Evolutionary conservation across 768 basidiomycete genomes (phyloP).

Genomic region (Tulasnella sp.): DNA sequence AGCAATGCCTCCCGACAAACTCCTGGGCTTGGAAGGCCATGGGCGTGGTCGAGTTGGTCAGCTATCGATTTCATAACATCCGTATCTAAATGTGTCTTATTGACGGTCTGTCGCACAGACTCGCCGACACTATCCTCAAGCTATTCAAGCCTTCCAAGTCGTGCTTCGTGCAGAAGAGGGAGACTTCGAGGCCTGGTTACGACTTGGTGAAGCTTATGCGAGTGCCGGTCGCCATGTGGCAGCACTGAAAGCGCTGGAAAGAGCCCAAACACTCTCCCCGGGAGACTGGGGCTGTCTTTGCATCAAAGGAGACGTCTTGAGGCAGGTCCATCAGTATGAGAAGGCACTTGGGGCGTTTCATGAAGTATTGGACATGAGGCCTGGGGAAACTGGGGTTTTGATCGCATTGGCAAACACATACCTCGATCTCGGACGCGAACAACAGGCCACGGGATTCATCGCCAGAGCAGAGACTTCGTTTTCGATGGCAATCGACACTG

Average conservation of each 20-base stretch:
- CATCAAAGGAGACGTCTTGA: slow-evolving; percentile 75
- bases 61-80: slow-evolving; percentile 23
- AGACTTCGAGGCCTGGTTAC: slow-evolving; percentile 78
- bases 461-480: slow-evolving; percentile 68
- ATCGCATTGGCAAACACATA: slow-evolving; percentile 61
- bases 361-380: slow-evolving; percentile 42
- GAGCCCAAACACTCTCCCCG: slow-evolving; percentile 59
- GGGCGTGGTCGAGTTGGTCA: slow-evolving; percentile 81
- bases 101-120: slow-evolving; percentile 35
- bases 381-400: slow-evolving; percentile 61
- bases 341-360: slow-evolving; percentile 64
- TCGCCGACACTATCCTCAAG: slow-evolving; percentile 54
- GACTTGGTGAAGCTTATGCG: slow-evolving; percentile 85
- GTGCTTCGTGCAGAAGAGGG: slow-evolving; percentile 66
- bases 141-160: slow-evolving; percentile 80
- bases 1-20: slow-evolving; percentile 60
- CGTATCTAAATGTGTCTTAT: background rate
- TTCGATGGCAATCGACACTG: slow-evolving; percentile 42
- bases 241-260: slow-evolving; percentile 74
- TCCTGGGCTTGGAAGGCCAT: slow-evolving; percentile 98
- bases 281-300: slow-evolving; percentile 76
- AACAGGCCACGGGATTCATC: slow-evolving; percentile 59
- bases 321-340: slow-evolving; percentile 59
- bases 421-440: slow-evolving; percentile 56
- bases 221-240: slow-evolving; percentile 82